Base-by-base conservation (phyloP, 495 filamentous ascomycete species). In the Bombardia bombarda region DNA sequence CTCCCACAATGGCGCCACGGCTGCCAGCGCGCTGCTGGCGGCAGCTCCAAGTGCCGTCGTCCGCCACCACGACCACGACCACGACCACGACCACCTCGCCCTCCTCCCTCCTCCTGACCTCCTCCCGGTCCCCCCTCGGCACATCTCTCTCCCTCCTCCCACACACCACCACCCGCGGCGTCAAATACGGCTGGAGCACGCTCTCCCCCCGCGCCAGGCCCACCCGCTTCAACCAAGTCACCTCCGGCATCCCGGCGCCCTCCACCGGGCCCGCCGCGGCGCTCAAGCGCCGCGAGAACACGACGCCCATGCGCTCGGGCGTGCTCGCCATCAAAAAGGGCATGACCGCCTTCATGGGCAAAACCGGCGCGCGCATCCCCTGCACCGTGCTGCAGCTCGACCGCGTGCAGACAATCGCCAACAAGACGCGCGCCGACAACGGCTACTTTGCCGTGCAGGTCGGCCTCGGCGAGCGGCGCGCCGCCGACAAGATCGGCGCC, bases 351-450 rank as follows among this genome's bases (percentile, higher is more conserved):
- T 66, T 95, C 48, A 96, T 82, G 72, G 82, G 87, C 55, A 73
- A 75, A 41, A 81, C 84, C 24, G 90, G 89, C 21, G 76, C 73
- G 43, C 83, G 92, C 38, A 82, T 76, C 39, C 72, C 90, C 28
- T 94, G 87, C 68, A 98, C 92, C 7, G 86, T 98, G 40, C 77
- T 98, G 28, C 92, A 97, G 66, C 73, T 98, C 50, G 92, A 98
- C 65, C 76, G 88, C 37, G 86, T 90, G 23, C 86, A 95, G 56
- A 87, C 94, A 1, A 72, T 92, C 10, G 79, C 81, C 31, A 79
- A 85, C 62, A 96, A 95, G 75, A 92, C 86, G 26, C 69, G 76
- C 18, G 61, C 79, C 47, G 70, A 71, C 55, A 81, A 98, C 63
- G 92, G 90, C 6, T 97, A 97, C 65, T 95, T 71, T 60, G 90